These are phyloP conservation scores for Paradendryphiella salina DNA, from an alignment of 2,329 filamentous ascomycete species.

Conservation along the genomic window DNA sequence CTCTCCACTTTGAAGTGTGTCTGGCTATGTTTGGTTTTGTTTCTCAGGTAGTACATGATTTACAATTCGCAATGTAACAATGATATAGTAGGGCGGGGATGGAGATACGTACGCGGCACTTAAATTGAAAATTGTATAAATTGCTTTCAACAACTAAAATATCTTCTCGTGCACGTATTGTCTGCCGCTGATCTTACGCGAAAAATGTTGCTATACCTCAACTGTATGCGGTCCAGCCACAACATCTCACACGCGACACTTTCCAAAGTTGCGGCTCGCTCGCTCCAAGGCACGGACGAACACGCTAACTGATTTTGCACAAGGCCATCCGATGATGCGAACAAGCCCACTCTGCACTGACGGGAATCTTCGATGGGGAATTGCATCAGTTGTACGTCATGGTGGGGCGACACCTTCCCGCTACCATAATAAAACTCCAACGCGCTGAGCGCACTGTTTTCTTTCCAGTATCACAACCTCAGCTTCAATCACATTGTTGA, in stretches of 20 bases:
- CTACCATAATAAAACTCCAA: slow-evolving; percentile 20
- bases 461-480: slow-evolving; percentile 5
- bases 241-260: slow-evolving; percentile 9
- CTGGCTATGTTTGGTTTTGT: not conserved
- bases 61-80: not conserved
- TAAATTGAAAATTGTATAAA: no score
- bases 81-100: not conserved
- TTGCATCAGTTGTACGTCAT: slow-evolving; percentile 23
- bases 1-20: not conserved
- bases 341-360: slow-evolving; percentile 5
- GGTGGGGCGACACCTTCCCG: slow-evolving; percentile 14
- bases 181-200: no score
- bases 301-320: slow-evolving; percentile 12
- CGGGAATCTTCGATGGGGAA: slow-evolving; percentile 14
- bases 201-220: no score
- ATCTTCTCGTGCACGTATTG: no score
- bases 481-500: slow-evolving; percentile 5
- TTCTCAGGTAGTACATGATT: not conserved
- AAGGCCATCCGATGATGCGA: slow-evolving; percentile 12
- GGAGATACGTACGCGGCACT: no score
- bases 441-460: not conserved
- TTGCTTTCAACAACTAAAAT: no score
- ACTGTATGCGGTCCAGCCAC: not conserved
- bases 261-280: slow-evolving; percentile 8
- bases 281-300: slow-evolving; percentile 6